These are phyloP conservation scores for Yarrowia sp. DNA, from an alignment of 805 yeast species.

Conservation along the genomic window DNA sequence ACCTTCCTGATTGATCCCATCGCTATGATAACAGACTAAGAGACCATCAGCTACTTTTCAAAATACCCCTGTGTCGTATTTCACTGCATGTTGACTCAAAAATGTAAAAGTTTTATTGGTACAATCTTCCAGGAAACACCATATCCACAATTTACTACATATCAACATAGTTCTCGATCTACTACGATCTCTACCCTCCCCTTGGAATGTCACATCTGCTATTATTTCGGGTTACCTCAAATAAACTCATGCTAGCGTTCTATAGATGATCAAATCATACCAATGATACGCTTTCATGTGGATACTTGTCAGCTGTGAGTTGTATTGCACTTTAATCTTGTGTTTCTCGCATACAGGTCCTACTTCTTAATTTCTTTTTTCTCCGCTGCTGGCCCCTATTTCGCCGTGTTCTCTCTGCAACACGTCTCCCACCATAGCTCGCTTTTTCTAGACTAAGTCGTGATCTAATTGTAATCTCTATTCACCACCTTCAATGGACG, in stretches of 20 bases:
- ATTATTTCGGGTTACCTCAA: background rate
- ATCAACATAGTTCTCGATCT: no score
- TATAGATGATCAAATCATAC: background rate
- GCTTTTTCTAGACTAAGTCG: background rate
- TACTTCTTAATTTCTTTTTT: background rate
- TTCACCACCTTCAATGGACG: background rate
- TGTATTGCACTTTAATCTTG: background rate
- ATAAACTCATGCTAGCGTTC: background rate
- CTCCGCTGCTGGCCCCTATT: background rate
- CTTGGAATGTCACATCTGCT: no score
- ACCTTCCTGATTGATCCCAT: no score
- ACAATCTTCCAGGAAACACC: no score
- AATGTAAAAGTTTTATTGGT: no score
- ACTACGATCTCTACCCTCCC: no score
- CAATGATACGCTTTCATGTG: background rate
- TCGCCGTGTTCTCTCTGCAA: background rate
- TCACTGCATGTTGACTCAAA: no score
- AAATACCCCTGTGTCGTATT: no score
- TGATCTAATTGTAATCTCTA: background rate
- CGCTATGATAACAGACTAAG: no score
- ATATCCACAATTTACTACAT: no score
- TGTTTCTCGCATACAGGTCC: background rate
- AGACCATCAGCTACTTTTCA: no score
- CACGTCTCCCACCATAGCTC: background rate
- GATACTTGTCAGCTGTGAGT: background rate